Percentiles rank a stretch among this genome's conserved stretches.
Evolutionary conservation across 2,329 filamentous ascomycete species (phyloP).

Genomic region (Ophiostoma populinum): DNA sequence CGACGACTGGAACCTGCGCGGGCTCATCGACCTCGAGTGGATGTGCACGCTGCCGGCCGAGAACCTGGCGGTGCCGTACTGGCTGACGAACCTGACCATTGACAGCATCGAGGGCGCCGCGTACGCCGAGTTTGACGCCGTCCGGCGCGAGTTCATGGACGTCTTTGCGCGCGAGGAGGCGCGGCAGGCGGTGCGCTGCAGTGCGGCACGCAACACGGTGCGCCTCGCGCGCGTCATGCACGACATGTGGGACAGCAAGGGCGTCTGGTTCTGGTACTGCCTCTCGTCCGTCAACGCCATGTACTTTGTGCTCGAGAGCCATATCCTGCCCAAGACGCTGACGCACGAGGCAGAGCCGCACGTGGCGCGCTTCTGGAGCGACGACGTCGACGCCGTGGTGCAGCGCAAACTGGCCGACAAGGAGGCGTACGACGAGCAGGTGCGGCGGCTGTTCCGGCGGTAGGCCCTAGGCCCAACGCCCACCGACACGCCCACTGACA

Average conservation of each 20-base stretch:
- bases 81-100: conserved; percentile 12
- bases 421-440: background rate
- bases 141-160: conserved; percentile 1
- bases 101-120: background rate
- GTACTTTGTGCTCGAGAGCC: conserved; percentile 1
- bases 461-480: too few relatives aligned
- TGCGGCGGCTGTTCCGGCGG: background rate
- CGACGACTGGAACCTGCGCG: conserved; percentile 18
- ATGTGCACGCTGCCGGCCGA: conserved; percentile 16
- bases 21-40: conserved; percentile 19
- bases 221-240: background rate
- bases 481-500: too few relatives aligned
- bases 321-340: background rate
- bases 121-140: background rate
- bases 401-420: background rate
- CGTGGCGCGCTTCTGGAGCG: background rate
- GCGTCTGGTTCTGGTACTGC: conserved; percentile 2
- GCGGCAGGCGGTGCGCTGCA: too few relatives aligned
- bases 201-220: background rate
- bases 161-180: background rate
- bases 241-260: conserved; percentile 3
- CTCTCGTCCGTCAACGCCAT: conserved; percentile 2
- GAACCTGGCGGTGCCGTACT: conserved; percentile 16
- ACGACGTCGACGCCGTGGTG: conserved; percentile 1
- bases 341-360: conserved; percentile 1